phyloP scores from a whole-genome alignment of 2,329 filamentous ascomycete genomes.

The Colletotrichum horii region DNA sequence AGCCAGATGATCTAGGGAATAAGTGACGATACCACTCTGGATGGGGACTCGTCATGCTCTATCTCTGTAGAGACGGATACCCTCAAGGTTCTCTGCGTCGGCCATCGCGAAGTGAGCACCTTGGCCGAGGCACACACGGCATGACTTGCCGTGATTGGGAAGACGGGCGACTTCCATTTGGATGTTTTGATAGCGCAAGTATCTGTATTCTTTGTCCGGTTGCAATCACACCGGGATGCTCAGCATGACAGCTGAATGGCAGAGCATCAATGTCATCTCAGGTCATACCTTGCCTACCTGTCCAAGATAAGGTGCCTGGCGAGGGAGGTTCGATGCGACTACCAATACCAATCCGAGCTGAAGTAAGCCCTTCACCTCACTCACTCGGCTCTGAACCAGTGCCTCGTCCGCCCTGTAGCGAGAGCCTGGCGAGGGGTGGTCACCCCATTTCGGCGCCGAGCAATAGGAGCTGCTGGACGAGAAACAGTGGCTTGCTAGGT shows the following conservation, averaged over 20 bases:
- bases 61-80: not conserved
- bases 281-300: not conserved
- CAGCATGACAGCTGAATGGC: not conserved
- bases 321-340: not conserved
- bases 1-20: conserved; percentile 10
- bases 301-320: not conserved
- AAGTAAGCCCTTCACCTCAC: not conserved
- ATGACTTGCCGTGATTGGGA: not conserved
- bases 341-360: not conserved
- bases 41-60: conserved; percentile 11
- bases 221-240: not conserved
- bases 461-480: conserved; percentile 12
- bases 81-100: not conserved
- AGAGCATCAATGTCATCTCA: not conserved
- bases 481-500: conserved; percentile 21
- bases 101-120: not conserved
- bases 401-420: not conserved
- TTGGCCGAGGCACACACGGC: not conserved
- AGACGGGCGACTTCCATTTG: not conserved
- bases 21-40: conserved; percentile 14
- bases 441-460: conserved; percentile 5
- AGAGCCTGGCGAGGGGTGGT: not conserved
- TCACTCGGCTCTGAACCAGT: not conserved
- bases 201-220: not conserved
- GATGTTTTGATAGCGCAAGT: not conserved